Conservation (phyloP, 164 flowering plant genomes). For the Annona cherimola region DNA sequence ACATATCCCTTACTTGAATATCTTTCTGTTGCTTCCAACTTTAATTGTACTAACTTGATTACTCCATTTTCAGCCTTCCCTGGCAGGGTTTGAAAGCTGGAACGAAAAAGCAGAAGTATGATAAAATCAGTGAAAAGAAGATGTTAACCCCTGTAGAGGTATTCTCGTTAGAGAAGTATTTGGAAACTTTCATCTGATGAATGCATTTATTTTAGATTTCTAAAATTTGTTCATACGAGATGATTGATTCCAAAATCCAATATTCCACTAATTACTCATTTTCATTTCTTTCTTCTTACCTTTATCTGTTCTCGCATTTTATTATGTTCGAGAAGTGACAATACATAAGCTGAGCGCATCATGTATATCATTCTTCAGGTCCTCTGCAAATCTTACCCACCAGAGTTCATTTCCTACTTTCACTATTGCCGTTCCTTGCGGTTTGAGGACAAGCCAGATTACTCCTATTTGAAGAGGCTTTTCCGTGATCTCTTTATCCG, state of each 20-base stretch:
- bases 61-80: constrained; percentile 50
- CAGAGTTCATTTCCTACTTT: constrained; percentile 48
- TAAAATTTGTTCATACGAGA: background rate
- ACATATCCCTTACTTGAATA: background rate
- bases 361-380: constrained; percentile 21
- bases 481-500: constrained; percentile 47
- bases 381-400: constrained; percentile 45
- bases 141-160: constrained; percentile 49
- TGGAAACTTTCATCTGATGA: background rate
- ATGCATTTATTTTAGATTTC: background rate
- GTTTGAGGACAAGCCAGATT: constrained; percentile 61
- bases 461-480: constrained; percentile 52
- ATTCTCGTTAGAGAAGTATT: background rate
- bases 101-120: constrained; percentile 54
- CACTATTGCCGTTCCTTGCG: constrained; percentile 54
- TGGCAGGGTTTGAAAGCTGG: constrained; percentile 87
- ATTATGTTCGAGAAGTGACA: background rate
- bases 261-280: background rate
- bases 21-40: background rate
- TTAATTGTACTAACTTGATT: background rate
- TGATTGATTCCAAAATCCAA: background rate
- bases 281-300: background rate
- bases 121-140: constrained; percentile 45
- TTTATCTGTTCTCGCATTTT: background rate
- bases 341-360: background rate